phyloP scores from a whole-genome alignment of 352 stramenopile genomes.

The Phytophthora capsici region DNA sequence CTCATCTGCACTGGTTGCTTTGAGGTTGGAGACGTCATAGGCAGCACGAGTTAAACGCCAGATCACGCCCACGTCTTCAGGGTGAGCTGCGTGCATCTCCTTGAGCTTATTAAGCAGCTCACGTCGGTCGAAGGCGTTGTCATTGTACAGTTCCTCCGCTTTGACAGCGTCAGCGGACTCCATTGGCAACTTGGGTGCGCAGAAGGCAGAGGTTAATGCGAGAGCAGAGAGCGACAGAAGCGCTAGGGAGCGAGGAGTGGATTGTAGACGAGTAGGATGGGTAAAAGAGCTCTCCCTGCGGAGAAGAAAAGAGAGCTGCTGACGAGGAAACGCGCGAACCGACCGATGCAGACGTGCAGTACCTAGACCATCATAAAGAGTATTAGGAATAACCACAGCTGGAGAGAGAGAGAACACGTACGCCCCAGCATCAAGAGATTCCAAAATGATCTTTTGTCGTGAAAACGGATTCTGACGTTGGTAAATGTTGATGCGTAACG shows the following conservation, averaged over 20 bases:
- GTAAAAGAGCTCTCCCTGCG: not conserved
- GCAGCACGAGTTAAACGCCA: conserved; percentile 70
- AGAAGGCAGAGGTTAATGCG: conserved; percentile 26
- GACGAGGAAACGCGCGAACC: conserved; percentile 23
- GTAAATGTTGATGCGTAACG: no score
- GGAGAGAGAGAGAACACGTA: conserved; percentile 14
- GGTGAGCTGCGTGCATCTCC: conserved; percentile 58
- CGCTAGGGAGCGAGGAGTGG: conserved; percentile 10
- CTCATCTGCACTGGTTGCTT: conserved; percentile 59
- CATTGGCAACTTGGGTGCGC: conserved; percentile 38
- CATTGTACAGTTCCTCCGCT: conserved; percentile 85
- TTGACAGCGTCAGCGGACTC: conserved; percentile 70
- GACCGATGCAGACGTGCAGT: conserved; percentile 26
- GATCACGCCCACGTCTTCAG: conserved; percentile 63
- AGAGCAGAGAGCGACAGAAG: conserved; percentile 34
- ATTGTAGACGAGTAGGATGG: conserved; percentile 9
- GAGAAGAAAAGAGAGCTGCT: conserved; percentile 16
- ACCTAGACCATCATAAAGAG: conserved; percentile 26
- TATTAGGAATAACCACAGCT: not conserved
- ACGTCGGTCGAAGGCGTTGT: conserved; percentile 73
- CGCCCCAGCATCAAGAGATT: conserved; percentile 36
- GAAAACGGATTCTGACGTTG: conserved; percentile 28
- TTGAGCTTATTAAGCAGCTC: conserved; percentile 72
- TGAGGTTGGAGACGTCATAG: conserved; percentile 71
- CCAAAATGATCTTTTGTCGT: conserved; percentile 4